phyloP scores from a whole-genome alignment of 2,329 filamentous ascomycete genomes.

The Domatiomyces globalis region DNA sequence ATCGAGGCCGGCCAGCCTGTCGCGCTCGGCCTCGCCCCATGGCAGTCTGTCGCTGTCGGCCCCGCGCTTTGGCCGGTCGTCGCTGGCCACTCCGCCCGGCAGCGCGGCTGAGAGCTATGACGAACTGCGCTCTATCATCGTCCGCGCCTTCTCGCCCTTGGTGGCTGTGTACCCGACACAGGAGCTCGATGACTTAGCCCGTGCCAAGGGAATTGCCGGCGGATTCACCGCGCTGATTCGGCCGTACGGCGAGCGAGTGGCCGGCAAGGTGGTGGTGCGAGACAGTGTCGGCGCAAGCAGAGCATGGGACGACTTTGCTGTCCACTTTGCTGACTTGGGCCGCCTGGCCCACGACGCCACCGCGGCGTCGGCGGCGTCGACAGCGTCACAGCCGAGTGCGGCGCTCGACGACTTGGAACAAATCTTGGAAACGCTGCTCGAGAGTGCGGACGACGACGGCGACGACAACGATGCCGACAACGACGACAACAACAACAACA shows the following conservation, averaged over 20 bases:
- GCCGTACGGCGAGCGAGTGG: constrained; percentile 77
- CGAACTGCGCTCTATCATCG: constrained; percentile 51
- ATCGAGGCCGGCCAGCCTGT: constrained; percentile 42
- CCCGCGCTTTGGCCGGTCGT: constrained; percentile 33
- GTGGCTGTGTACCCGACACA: constrained; percentile 74
- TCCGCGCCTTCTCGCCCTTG: constrained; percentile 77
- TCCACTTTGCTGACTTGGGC: constrained; percentile 67
- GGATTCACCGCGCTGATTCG: constrained; percentile 75
- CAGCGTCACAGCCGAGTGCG: background rate
- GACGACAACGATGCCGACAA: constrained; percentile 6
- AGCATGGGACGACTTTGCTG: constrained; percentile 75
- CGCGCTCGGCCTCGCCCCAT: constrained; percentile 53
- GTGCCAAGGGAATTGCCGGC: constrained; percentile 67
- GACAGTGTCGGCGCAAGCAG: constrained; percentile 78
- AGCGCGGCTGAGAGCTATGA: constrained; percentile 40
- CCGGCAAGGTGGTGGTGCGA: constrained; percentile 76
- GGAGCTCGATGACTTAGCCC: constrained; percentile 68
- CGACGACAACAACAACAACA: constrained; percentile 1
- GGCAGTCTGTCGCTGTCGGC: constrained; percentile 43
- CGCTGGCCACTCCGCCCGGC: constrained; percentile 34
- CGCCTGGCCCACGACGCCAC: constrained; percentile 14
- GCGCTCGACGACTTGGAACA: constrained; percentile 16
- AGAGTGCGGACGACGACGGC: constrained; percentile 9
- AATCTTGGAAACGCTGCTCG: constrained; percentile 15
- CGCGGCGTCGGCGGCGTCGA: constrained; percentile 1